phyloP scores from a whole-genome alignment of 176 grass and related monocot species.

The Avena sativa region DNA sequence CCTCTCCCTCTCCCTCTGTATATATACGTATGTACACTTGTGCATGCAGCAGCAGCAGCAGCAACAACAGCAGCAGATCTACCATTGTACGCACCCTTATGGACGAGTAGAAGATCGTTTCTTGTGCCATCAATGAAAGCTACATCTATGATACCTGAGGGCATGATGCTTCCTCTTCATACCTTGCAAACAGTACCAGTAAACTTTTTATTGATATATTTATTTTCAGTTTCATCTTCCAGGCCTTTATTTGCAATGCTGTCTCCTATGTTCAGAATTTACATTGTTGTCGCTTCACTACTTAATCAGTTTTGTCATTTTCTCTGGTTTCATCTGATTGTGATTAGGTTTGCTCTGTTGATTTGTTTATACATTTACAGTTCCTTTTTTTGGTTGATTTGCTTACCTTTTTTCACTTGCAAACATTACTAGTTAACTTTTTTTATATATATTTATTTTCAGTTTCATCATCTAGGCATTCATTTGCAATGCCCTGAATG shows the following conservation, averaged over 20 bases:
- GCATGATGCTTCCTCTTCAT: constrained; percentile 17
- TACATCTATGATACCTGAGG: constrained; percentile 25
- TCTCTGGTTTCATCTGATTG: neutral
- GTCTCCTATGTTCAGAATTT: neutral
- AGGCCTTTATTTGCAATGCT: neutral
- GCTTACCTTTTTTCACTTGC: neutral
- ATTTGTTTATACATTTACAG: neutral
- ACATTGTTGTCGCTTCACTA: neutral
- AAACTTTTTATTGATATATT: neutral
- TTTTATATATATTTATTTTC: constrained; percentile 8
- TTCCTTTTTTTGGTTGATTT: constrained; percentile 25
- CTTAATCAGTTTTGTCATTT: neutral
- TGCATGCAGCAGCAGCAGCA: neutral
- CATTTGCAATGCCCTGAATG: neutral
- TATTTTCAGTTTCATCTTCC: constrained; percentile 18
- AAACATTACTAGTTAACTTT: neutral
- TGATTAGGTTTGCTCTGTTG: neutral
- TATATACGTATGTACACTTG: neutral
- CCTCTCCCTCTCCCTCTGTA: neutral
- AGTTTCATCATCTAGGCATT: neutral
- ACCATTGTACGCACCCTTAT: neutral
- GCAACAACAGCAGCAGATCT: neutral
- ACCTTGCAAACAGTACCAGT: neutral
- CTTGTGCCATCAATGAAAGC: constrained; percentile 31
- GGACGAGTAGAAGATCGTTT: neutral